A percentile compares a stretch with the other conserved stretches of the same genome.
These are phyloP conservation scores for Metschnikowia cubensis DNA, from an alignment of 805 yeast species.

Conservation along the genomic window DNA sequence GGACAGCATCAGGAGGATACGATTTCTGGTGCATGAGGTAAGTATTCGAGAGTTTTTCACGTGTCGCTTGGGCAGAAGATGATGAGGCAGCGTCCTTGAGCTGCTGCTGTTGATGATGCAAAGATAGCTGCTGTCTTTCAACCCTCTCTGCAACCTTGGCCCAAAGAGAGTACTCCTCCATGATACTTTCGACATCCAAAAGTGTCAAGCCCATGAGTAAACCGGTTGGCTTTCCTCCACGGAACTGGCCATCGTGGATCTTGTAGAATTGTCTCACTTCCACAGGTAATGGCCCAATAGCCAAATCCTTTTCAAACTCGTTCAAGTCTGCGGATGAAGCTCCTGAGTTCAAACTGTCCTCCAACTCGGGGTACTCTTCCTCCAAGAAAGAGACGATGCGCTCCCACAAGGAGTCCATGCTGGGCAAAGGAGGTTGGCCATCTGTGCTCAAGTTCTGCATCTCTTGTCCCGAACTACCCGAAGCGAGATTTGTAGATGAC, in stretches of 20 bases:
- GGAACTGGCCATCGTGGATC: conserved; percentile 43
- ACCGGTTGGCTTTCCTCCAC: conserved; percentile 45
- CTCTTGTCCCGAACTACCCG: conserved; percentile 16
- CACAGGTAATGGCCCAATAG: conserved; percentile 38
- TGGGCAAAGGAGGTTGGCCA: conserved; percentile 21
- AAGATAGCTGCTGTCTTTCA: conserved; percentile 33
- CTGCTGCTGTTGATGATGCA: conserved; percentile 25
- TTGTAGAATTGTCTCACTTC: conserved; percentile 45
- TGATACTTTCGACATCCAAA: conserved; percentile 40
- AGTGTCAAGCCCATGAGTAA: conserved; percentile 41
- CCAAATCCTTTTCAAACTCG: conserved; percentile 44
- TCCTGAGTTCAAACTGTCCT: conserved; percentile 40
- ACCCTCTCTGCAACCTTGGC: conserved; percentile 38
- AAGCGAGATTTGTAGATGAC: conserved; percentile 35
- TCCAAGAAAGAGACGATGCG: conserved; percentile 41
- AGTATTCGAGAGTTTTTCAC: conserved; percentile 13
- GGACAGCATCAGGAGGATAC: conserved; percentile 19
- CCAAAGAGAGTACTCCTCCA: conserved; percentile 42
- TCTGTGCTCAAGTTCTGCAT: conserved; percentile 15
- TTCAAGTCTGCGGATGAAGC: conserved; percentile 44
- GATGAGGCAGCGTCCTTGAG: conserved; percentile 11
- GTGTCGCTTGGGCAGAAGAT: conserved; percentile 9
- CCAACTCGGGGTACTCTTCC: conserved; percentile 45
- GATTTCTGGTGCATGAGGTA: conserved; percentile 20
- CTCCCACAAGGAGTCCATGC: conserved; percentile 42